Evolutionary conservation across 1,284 basidiomycete species (phyloP), one percentile per base, ranked within the genome.

Genomic region (Ceraceosorus guamensis): DNA sequence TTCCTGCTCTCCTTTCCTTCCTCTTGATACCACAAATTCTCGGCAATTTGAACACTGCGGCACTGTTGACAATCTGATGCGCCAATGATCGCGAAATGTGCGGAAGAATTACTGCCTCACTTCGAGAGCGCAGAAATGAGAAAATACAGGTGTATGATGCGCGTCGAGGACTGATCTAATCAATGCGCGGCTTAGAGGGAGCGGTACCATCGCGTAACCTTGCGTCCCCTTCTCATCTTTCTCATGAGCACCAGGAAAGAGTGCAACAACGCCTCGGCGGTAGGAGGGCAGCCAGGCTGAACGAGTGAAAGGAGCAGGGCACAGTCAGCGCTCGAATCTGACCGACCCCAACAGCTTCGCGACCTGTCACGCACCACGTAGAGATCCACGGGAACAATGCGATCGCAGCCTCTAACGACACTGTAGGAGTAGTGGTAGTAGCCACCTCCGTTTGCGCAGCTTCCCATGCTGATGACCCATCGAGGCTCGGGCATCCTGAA

Each of bases 401-500:
- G 86, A 80, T 99, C 95, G 78, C 95, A 98, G n/a, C 95, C 95
- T 61, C 95, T 86, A 32, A 98, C 95, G 60, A 99, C 95, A 43
- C 91, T 91, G 81, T 99, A 99, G 37, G 91, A 95, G 79, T 97
- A 91, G 78, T 72, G 71, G 65, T 56, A 16, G 16, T 97, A 98
- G 8, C 92, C 93, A 60, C 92, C 92, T 41, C 93, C 93, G 78
- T 98, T 98, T 24, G 95, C 95, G 76, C 95, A 99, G 11, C 91
- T 95, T 50, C 95, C 95, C 95, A 99, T 98, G 32, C 91, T 95
- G 75, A 98, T 89, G 57, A 99, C 95, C 93, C 93, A 98, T 71
- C 89, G 69, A 31, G 67, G 76, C 63, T 74, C 61, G 51, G 74
- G 76, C 75, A 78, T 78, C 65, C 71, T 67, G 16, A 43, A 43